A percentile compares a stretch with the other conserved stretches of the same genome.
Evolutionary conservation across 2,329 filamentous ascomycete genomes (phyloP).

Genomic region (Byssothecium circinans): DNA sequence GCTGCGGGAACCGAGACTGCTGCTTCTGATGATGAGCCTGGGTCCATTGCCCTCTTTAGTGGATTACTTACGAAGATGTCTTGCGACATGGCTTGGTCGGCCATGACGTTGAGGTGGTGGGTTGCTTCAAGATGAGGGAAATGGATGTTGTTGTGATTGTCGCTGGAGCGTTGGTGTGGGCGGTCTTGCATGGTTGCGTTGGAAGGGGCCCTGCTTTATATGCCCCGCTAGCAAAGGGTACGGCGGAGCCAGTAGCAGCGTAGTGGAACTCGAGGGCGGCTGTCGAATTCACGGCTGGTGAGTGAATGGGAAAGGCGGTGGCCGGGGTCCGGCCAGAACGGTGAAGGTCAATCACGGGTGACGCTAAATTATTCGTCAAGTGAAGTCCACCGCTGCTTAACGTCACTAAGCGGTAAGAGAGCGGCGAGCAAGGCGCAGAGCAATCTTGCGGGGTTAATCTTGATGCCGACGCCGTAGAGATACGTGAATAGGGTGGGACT

Average conservation of each 20-base stretch:
- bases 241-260: background rate
- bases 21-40: too few relatives aligned
- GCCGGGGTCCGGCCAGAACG: constrained; percentile 13
- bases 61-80: too few relatives aligned
- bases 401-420: constrained; percentile 22
- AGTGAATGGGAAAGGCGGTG: constrained; percentile 14
- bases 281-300: background rate
- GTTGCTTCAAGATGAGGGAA: background rate
- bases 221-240: background rate
- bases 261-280: background rate
- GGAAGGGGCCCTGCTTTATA: background rate
- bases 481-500: constrained; percentile 15
- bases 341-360: constrained; percentile 22
- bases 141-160: background rate
- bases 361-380: constrained; percentile 21
- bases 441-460: background rate
- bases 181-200: too few relatives aligned
- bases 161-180: too few relatives aligned
- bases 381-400: constrained; percentile 23
- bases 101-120: background rate
- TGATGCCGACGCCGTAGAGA: background rate
- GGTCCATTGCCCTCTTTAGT: too few relatives aligned
- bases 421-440: constrained; percentile 3
- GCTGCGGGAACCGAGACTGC: too few relatives aligned
- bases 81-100: too few relatives aligned